Conservation (phyloP, 2,329 filamentous ascomycete genomes). For the Fusarium nelsonii region DNA sequence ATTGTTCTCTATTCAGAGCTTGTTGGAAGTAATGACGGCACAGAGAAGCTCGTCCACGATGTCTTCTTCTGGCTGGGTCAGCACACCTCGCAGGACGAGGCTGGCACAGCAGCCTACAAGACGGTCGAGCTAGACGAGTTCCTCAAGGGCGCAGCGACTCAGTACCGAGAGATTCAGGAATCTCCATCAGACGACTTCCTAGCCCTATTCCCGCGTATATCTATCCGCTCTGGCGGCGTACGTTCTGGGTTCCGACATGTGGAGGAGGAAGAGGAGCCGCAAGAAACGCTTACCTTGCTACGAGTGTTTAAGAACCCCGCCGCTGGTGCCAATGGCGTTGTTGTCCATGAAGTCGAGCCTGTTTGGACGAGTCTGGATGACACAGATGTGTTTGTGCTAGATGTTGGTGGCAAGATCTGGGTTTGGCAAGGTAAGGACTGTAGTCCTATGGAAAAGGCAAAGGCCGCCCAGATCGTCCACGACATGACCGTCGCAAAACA, state of each 20-base stretch:
- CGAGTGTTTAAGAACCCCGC: slow-evolving; percentile 72
- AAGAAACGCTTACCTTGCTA: slow-evolving; percentile 65
- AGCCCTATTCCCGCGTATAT: slow-evolving; percentile 69
- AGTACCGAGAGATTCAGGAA: slow-evolving; percentile 73
- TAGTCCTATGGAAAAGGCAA: slow-evolving; percentile 77
- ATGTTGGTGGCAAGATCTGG: slow-evolving; percentile 73
- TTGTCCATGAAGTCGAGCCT: slow-evolving; percentile 74
- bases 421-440: slow-evolving; percentile 76
- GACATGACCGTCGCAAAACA: slow-evolving; percentile 74
- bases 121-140: slow-evolving; percentile 78
- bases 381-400: slow-evolving; percentile 74
- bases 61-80: slow-evolving; percentile 78
- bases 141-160: slow-evolving; percentile 69
- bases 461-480: slow-evolving; percentile 75
- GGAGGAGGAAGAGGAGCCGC: slow-evolving; percentile 58
- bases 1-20: slow-evolving; percentile 73
- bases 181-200: slow-evolving; percentile 71
- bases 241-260: slow-evolving; percentile 73
- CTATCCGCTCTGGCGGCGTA: slow-evolving; percentile 72
- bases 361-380: slow-evolving; percentile 73
- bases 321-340: slow-evolving; percentile 60
- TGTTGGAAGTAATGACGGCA: slow-evolving; percentile 58
- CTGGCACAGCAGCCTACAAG: slow-evolving; percentile 77
- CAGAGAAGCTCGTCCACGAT: slow-evolving; percentile 67
- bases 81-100: slow-evolving; percentile 76